phyloP scores from a whole-genome alignment of 495 filamentous ascomycete genomes.

The Penicillium parvum region DNA sequence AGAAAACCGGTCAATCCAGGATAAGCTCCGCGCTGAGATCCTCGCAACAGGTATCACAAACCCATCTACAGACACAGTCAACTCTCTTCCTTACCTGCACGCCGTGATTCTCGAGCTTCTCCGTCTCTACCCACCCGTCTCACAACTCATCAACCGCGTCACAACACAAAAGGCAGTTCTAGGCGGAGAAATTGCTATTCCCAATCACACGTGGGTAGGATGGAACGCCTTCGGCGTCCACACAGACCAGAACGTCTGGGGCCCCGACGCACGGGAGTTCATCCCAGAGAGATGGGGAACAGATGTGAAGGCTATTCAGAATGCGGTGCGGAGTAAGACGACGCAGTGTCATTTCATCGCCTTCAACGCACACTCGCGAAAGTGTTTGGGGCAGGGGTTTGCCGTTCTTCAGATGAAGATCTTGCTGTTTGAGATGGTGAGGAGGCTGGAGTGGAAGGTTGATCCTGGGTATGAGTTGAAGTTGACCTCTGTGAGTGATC shows the following conservation, averaged over 20 bases:
- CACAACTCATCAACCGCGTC: constrained; percentile 33
- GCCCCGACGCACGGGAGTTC: constrained; percentile 24
- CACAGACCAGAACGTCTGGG: constrained; percentile 28
- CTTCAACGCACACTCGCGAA: constrained; percentile 32
- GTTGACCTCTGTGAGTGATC: constrained; percentile 32
- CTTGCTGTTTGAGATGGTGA: constrained; percentile 27
- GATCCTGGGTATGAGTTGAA: constrained; percentile 29
- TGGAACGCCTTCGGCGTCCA: constrained; percentile 37
- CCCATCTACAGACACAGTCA: constrained; percentile 19
- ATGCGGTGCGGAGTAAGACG: constrained; percentile 21
- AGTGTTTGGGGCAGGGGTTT: constrained; percentile 36
- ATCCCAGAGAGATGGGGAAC: constrained; percentile 36
- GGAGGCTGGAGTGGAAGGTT: constrained; percentile 24
- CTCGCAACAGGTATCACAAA: neutral
- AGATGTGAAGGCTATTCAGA: constrained; percentile 28
- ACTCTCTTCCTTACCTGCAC: constrained; percentile 33
- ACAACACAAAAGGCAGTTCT: constrained; percentile 10
- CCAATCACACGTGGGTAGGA: constrained; percentile 29
- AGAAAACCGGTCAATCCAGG: constrained; percentile 18
- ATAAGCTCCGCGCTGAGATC: constrained; percentile 27
- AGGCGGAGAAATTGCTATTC: constrained; percentile 26
- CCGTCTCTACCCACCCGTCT: constrained; percentile 38
- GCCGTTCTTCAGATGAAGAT: constrained; percentile 34
- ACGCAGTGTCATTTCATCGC: constrained; percentile 33
- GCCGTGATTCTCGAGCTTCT: constrained; percentile 36